Evolutionary conservation across 1,139 yeast species (phyloP).

Genomic region (Chernovozyma aurita): DNA sequence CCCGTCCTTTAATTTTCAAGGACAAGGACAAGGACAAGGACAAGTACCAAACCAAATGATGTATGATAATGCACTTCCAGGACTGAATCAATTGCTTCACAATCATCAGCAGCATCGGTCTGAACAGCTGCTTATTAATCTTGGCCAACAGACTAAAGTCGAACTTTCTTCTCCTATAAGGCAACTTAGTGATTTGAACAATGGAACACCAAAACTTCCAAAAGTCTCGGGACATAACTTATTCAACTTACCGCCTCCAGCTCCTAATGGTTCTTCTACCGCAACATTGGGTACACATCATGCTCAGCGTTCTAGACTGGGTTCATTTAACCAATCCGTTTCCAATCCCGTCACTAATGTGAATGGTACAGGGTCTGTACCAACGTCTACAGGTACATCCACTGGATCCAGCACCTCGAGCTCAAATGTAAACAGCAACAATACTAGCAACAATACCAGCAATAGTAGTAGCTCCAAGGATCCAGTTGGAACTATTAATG

Average conservation of each 20-base stretch:
- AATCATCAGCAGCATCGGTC: slow-evolving; percentile 6
- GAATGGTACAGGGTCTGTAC: not conserved
- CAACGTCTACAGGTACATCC: slow-evolving; percentile 7
- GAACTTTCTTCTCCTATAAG: slow-evolving; percentile 35
- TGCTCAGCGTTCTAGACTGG: slow-evolving; percentile 25
- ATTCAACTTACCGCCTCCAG: slow-evolving; percentile 31
- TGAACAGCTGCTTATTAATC: slow-evolving; percentile 6
- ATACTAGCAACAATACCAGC: slow-evolving; percentile 11
- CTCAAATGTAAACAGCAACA: slow-evolving; percentile 1
- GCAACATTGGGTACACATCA: slow-evolving; percentile 15
- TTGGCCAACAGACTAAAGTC: slow-evolving; percentile 7
- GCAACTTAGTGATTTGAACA: slow-evolving; percentile 20
- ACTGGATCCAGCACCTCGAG: slow-evolving; percentile 2
- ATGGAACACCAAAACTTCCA: slow-evolving; percentile 33
- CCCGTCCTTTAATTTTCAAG: not conserved
- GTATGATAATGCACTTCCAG: slow-evolving; percentile 12
- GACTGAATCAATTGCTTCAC: slow-evolving; percentile 21
- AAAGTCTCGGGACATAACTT: slow-evolving; percentile 25
- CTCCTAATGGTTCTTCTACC: slow-evolving; percentile 11
- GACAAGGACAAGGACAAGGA: not conserved
- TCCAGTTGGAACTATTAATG: slow-evolving; percentile 10
- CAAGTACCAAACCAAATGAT: slow-evolving; percentile 10
- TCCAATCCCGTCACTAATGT: slow-evolving; percentile 1
- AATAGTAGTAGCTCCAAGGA: slow-evolving; percentile 15
- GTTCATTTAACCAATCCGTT: slow-evolving; percentile 21